Evolutionary conservation across 805 yeast species (phyloP).

Genomic region (Candida pseudofarinosa): DNA sequence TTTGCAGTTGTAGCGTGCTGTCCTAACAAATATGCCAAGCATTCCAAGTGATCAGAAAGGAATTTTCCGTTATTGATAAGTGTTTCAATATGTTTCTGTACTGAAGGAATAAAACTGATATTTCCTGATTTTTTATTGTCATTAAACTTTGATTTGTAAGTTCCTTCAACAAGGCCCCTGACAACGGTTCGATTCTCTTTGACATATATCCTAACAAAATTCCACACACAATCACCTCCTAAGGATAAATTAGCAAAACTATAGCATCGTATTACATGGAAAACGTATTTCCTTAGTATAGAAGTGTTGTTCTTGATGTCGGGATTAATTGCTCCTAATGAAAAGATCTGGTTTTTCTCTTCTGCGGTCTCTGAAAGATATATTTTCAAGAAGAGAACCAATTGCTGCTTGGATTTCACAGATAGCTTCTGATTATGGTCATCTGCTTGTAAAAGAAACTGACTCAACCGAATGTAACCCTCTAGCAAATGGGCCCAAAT

Average conservation of each 20-base stretch:
- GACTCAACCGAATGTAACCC: slow-evolving; percentile 52
- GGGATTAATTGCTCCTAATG: slow-evolving; percentile 69
- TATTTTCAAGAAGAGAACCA: slow-evolving; percentile 51
- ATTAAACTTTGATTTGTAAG: slow-evolving; percentile 43
- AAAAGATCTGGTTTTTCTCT: slow-evolving; percentile 57
- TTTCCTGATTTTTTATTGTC: slow-evolving; percentile 49
- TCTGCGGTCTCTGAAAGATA: slow-evolving; percentile 59
- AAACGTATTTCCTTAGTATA: slow-evolving; percentile 45
- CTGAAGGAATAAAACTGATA: slow-evolving; percentile 37
- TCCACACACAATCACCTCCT: slow-evolving; percentile 63
- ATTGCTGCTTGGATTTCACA: slow-evolving; percentile 55
- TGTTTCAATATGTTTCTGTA: slow-evolving; percentile 52
- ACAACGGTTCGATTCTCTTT: slow-evolving; percentile 40
- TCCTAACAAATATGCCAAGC: slow-evolving; percentile 46
- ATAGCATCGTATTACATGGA: slow-evolving; percentile 45
- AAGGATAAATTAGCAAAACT: slow-evolving; percentile 56
- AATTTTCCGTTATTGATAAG: slow-evolving; percentile 47
- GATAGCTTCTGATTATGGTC: slow-evolving; percentile 32
- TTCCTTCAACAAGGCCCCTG: slow-evolving; percentile 53
- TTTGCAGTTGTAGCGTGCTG: slow-evolving; percentile 21
- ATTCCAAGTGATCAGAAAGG: slow-evolving; percentile 40
- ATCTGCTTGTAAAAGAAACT: slow-evolving; percentile 41
- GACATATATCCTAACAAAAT: slow-evolving; percentile 54
- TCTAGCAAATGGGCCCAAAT: slow-evolving; percentile 75
- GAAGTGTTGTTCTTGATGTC: slow-evolving; percentile 56